These are phyloP conservation scores for Penicillium olsonii DNA, from an alignment of 2,329 filamentous ascomycete species.

Conservation along the genomic window DNA sequence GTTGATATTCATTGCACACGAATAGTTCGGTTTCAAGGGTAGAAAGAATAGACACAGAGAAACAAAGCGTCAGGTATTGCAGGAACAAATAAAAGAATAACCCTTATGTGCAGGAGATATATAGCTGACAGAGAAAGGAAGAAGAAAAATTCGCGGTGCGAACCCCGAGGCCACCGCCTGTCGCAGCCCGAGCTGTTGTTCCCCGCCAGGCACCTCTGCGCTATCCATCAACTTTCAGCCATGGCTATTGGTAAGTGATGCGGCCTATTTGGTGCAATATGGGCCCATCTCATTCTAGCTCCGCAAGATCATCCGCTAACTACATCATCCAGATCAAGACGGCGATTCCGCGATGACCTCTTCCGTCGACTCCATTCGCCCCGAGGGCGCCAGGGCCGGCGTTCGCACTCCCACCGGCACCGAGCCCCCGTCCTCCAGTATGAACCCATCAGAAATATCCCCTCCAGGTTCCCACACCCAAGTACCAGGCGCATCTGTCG, in stretches of 20 bases:
- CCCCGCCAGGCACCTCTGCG: constrained; percentile 14
- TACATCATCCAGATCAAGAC: constrained; percentile 47
- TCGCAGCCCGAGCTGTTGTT: constrained; percentile 13
- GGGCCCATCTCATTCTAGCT: neutral
- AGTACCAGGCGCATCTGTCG: constrained; percentile 9
- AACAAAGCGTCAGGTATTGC: neutral
- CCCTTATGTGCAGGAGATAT: constrained; percentile 17
- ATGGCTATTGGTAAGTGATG: constrained; percentile 29
- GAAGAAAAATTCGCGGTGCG: constrained; percentile 24
- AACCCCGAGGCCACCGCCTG: constrained; percentile 23
- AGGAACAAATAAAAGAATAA: neutral
- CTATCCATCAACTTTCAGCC: neutral
- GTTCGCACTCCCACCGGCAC: constrained; percentile 45
- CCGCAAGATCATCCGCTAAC: constrained; percentile 2
- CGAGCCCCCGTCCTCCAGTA: constrained; percentile 23
- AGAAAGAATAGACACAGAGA: neutral
- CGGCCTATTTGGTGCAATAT: neutral
- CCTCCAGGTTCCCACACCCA: constrained; percentile 55
- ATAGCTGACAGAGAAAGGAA: constrained; percentile 11
- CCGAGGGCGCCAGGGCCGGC: constrained; percentile 39
- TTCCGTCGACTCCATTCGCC: constrained; percentile 40
- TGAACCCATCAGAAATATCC: constrained; percentile 50
- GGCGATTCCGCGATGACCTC: constrained; percentile 61
- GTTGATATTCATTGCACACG: constrained; percentile 43
- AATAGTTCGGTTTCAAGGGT: neutral